These are phyloP conservation scores for Yamadazyma buinensis DNA, from an alignment of 1,139 yeast genomes.

Conservation along the genomic window DNA sequence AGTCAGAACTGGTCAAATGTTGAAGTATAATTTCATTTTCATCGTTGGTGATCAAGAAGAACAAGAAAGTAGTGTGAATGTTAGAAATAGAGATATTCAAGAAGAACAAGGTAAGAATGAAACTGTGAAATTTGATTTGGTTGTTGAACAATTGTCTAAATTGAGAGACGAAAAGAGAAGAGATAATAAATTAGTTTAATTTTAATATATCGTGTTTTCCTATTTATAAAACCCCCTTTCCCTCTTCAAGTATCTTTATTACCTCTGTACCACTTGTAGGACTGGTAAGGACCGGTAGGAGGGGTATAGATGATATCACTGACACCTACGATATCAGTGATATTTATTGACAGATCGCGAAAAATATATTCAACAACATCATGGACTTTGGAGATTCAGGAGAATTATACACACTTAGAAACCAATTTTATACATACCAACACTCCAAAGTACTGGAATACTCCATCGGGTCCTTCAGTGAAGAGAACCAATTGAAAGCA, in stretches of 20 bases:
- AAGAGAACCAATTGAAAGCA: constrained; percentile 36
- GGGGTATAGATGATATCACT: no score
- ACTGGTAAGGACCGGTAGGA: no score
- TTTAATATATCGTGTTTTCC: not conserved
- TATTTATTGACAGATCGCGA: no score
- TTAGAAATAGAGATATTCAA: constrained; percentile 86
- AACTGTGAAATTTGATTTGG: constrained; percentile 65
- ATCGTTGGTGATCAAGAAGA: constrained; percentile 96
- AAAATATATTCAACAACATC: no score
- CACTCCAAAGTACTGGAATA: constrained; percentile 35
- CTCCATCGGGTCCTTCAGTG: constrained; percentile 31
- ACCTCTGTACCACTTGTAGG: no score
- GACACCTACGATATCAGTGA: no score
- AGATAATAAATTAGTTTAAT: constrained; percentile 53
- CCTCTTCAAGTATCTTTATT: not conserved
- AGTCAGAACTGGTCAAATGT: constrained; percentile 91
- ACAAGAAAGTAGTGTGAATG: constrained; percentile 71
- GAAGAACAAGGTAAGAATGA: constrained; percentile 87
- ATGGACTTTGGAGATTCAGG: constrained; percentile 43
- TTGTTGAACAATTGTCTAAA: constrained; percentile 59
- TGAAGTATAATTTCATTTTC: constrained; percentile 89
- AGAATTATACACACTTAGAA: constrained; percentile 41
- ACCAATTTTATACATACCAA: constrained; percentile 47
- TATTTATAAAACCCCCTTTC: not conserved
- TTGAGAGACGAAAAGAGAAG: constrained; percentile 67